Conservation (phyloP, 805 yeast genomes). For the Cyberlindnera lachancei region DNA sequence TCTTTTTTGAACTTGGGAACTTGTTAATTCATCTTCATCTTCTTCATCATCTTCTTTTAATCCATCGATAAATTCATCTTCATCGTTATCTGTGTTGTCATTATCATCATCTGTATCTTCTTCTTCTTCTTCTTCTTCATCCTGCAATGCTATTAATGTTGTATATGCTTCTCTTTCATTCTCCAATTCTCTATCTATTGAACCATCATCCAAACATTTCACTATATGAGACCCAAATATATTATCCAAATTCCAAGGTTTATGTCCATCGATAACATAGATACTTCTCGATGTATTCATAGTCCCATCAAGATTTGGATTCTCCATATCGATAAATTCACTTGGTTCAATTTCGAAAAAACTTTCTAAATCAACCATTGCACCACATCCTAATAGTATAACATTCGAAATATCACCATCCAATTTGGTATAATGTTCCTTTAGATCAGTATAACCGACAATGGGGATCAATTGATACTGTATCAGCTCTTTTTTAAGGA, state of each 20-base stretch:
- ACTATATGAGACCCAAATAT: constrained; percentile 75
- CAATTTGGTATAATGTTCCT: constrained; percentile 49
- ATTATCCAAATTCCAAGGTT: constrained; percentile 97
- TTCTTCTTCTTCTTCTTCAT: constrained; percentile 29
- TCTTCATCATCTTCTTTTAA: constrained; percentile 19
- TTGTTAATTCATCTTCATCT: constrained; percentile 21
- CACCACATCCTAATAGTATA: constrained; percentile 86
- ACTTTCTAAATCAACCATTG: constrained; percentile 75
- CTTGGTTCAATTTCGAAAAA: constrained; percentile 59
- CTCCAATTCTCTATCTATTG: constrained; percentile 48
- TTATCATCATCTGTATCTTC: constrained; percentile 26
- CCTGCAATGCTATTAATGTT: constrained; percentile 36
- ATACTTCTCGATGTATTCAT: constrained; percentile 45
- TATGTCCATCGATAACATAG: constrained; percentile 81
- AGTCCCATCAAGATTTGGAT: constrained; percentile 22
- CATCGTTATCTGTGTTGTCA: constrained; percentile 25
- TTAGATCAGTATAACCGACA: constrained; percentile 81
- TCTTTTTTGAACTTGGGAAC: constrained; percentile 22
- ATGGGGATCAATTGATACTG: constrained; percentile 89
- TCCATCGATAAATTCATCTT: constrained; percentile 21
- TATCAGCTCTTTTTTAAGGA: constrained; percentile 73
- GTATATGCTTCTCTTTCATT: constrained; percentile 58
- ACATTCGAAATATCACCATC: constrained; percentile 75
- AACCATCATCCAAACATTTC: constrained; percentile 83
- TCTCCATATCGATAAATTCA: constrained; percentile 32